Conservation (phyloP, 768 basidiomycete species). For the Termitomyces sp. region DNA sequence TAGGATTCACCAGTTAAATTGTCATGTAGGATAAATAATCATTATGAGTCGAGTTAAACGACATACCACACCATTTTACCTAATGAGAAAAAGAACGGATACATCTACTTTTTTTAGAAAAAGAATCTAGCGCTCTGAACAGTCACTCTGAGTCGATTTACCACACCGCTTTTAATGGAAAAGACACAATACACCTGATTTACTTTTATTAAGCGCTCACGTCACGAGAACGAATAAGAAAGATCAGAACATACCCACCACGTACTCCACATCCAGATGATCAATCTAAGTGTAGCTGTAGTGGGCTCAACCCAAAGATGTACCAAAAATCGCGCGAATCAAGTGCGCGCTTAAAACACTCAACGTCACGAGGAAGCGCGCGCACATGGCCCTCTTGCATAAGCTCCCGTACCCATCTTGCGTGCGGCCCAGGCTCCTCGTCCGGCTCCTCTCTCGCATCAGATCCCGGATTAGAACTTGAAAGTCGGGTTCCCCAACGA, state of each 20-base stretch:
- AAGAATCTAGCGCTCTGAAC: no score
- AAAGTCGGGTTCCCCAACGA: conserved; percentile 35
- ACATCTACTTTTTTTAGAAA: no score
- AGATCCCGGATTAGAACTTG: not conserved
- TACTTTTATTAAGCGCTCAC: no score
- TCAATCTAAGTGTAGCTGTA: conserved; percentile 28
- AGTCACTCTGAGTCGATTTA: no score
- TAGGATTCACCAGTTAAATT: no score
- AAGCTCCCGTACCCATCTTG: conserved; percentile 52
- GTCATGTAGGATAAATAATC: no score
- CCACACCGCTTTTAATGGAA: no score
- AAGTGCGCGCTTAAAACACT: conserved; percentile 43
- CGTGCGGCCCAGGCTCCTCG: conserved; percentile 28
- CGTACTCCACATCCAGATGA: not conserved
- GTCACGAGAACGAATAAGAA: not conserved
- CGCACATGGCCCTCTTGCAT: conserved; percentile 46
- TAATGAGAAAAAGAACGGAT: no score
- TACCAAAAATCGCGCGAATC: conserved; percentile 61
- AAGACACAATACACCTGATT: no score
- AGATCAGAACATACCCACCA: not conserved
- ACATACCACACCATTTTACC: no score
- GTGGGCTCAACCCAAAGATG: conserved; percentile 37
- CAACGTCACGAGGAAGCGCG: conserved; percentile 46
- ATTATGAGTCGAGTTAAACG: no score
- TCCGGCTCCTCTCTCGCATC: not conserved